Conservation (phyloP, 2,329 filamentous ascomycete genomes). For the Ustilaginoidea virens region DNA sequence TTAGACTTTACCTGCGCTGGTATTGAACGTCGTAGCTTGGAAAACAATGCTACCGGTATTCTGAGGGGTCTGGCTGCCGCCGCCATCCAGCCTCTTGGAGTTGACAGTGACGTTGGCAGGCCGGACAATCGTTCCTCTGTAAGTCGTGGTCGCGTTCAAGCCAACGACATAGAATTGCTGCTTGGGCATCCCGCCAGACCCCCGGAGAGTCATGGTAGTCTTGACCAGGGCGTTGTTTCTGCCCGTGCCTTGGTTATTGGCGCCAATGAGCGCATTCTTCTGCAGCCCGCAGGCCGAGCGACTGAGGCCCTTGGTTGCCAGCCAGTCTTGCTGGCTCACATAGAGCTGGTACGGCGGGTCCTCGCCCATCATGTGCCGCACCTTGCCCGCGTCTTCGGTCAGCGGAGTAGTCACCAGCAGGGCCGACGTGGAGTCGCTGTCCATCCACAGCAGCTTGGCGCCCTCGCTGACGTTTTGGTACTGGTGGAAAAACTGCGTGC, state of each 20-base stretch:
- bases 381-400: constrained; percentile 37
- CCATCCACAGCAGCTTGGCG: constrained; percentile 58
- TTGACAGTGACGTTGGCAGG: constrained; percentile 35
- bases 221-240: constrained; percentile 20
- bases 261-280: constrained; percentile 46
- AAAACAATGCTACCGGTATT: constrained; percentile 66
- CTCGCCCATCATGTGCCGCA: constrained; percentile 37
- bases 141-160: constrained; percentile 56
- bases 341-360: constrained; percentile 62
- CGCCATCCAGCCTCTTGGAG: constrained; percentile 15
- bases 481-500: constrained; percentile 61
- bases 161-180: constrained; percentile 77
- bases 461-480: constrained; percentile 27
- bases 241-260: constrained; percentile 31
- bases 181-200: constrained; percentile 52
- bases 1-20: constrained; percentile 50
- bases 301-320: constrained; percentile 50
- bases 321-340: constrained; percentile 45
- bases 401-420: constrained; percentile 66
- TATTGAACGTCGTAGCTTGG: constrained; percentile 55
- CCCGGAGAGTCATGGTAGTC: constrained; percentile 54
- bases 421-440: constrained; percentile 67
- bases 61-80: constrained; percentile 11
- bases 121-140: constrained; percentile 58
- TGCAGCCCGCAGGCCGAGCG: constrained; percentile 73